Evolutionary conservation across 129 eudicot species (phyloP).

Genomic region (Smallanthus sonchifolius): DNA sequence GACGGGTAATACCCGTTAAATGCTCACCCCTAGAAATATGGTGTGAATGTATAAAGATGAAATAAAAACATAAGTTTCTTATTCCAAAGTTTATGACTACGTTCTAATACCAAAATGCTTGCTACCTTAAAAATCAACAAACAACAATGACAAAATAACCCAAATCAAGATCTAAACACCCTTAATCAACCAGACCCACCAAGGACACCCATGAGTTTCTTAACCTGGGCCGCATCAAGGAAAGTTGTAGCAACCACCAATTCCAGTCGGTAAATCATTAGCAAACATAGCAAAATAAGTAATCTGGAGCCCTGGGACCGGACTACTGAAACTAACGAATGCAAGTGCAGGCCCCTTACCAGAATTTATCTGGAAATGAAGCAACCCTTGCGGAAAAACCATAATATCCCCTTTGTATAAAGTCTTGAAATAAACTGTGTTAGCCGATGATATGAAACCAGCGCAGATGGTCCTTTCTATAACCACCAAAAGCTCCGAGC

Average conservation of each 20-base stretch:
- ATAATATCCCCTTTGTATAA: slow-evolving; percentile 68
- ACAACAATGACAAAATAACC: slow-evolving; percentile 7
- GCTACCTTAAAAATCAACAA: slow-evolving; percentile 14
- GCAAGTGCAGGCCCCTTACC: slow-evolving; percentile 48
- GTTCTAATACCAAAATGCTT: slow-evolving; percentile 10
- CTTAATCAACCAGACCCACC: slow-evolving; percentile 55
- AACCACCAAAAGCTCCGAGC: slow-evolving; percentile 62
- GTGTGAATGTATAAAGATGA: neutral
- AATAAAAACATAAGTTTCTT: neutral
- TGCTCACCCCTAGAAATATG: no score
- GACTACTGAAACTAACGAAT: slow-evolving; percentile 61
- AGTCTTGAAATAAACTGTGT: slow-evolving; percentile 50
- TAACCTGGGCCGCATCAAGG: slow-evolving; percentile 59
- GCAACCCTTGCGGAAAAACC: slow-evolving; percentile 87
- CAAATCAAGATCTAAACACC: slow-evolving; percentile 13
- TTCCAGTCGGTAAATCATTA: slow-evolving; percentile 71
- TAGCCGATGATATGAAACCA: slow-evolving; percentile 73
- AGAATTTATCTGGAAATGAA: slow-evolving; percentile 80
- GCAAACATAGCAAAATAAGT: slow-evolving; percentile 66
- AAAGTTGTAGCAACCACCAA: slow-evolving; percentile 61
- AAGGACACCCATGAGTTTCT: slow-evolving; percentile 90
- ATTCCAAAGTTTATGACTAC: slow-evolving; percentile 19
- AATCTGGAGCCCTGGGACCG: slow-evolving; percentile 79
- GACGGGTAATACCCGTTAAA: no score
- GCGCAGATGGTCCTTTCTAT: slow-evolving; percentile 68